These are phyloP conservation scores for Suillus discolor DNA, from an alignment of 768 basidiomycete genomes.

Conservation along the genomic window DNA sequence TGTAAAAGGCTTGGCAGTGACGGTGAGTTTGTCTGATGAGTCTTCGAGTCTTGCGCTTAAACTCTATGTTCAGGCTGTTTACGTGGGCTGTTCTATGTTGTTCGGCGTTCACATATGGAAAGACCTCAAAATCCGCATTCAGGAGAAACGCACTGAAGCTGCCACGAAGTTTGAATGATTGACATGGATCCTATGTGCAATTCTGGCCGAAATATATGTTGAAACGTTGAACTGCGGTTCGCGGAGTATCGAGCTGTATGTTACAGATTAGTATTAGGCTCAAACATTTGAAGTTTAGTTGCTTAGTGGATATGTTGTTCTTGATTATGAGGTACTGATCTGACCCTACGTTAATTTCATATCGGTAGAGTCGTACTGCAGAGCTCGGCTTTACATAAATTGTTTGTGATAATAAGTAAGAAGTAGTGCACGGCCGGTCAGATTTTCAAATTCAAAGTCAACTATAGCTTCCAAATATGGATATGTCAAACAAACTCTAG, in stretches of 20 bases:
- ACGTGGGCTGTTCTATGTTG: constrained; percentile 48
- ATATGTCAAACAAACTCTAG: too few relatives aligned
- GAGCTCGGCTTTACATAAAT: too few relatives aligned
- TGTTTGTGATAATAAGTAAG: too few relatives aligned
- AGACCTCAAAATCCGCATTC: constrained; percentile 59
- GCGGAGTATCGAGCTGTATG: neutral
- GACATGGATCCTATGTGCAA: neutral
- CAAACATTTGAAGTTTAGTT: neutral
- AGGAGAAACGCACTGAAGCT: constrained; percentile 71
- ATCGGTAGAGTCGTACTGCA: too few relatives aligned
- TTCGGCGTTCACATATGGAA: constrained; percentile 58
- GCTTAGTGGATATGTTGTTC: neutral
- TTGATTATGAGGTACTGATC: neutral
- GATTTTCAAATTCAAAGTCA: too few relatives aligned
- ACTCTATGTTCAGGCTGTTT: constrained; percentile 45
- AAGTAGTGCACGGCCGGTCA: too few relatives aligned
- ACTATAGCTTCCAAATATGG: too few relatives aligned
- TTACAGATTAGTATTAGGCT: neutral
- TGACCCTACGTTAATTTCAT: neutral
- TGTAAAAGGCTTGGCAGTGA: constrained; percentile 20
- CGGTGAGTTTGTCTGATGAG: constrained; percentile 17
- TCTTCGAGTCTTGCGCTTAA: neutral
- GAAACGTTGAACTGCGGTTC: neutral
- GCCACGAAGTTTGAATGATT: constrained; percentile 71
- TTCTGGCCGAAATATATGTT: neutral